phyloP scores from a whole-genome alignment of 2,329 filamentous ascomycete species.

The Graphiopsis chlorocephala region DNA sequence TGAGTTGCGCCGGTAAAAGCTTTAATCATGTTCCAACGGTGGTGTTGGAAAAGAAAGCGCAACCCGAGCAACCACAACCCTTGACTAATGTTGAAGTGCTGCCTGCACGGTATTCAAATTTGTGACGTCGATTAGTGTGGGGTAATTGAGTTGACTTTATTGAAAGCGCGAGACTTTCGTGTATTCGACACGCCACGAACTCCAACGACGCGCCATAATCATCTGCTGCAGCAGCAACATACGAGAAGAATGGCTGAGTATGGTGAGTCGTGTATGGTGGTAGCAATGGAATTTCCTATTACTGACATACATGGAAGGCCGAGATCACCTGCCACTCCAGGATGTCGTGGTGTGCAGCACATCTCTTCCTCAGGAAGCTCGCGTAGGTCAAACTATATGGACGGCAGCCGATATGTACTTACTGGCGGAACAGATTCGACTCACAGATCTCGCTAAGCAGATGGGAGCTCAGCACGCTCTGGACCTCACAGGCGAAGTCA shows the following conservation, averaged over 20 bases:
- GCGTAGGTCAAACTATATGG: slow-evolving; percentile 26
- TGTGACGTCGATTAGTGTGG: background rate
- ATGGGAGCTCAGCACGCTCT: slow-evolving; percentile 86
- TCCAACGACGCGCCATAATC: background rate
- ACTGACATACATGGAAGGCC: background rate
- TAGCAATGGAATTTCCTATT: background rate
- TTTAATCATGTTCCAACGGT: too few species aligned
- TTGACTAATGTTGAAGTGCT: background rate
- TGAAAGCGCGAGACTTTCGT: background rate
- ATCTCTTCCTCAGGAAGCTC: slow-evolving; percentile 33
- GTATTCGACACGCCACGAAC: background rate
- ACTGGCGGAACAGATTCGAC: slow-evolving; percentile 25
- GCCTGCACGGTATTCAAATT: background rate
- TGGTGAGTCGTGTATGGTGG: background rate
- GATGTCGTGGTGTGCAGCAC: slow-evolving; percentile 35
- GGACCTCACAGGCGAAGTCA: slow-evolving; percentile 93
- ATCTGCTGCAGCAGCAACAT: background rate
- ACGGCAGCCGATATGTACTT: background rate
- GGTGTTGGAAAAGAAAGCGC: background rate
- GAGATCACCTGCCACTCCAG: slow-evolving; percentile 25
- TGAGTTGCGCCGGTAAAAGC: background rate
- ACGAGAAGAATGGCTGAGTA: background rate
- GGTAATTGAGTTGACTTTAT: background rate
- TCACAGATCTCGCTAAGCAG: slow-evolving; percentile 63
- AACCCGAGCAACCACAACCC: background rate